phyloP scores from a whole-genome alignment of 1,139 yeast species.

The Yamadazyma conglobata region DNA sequence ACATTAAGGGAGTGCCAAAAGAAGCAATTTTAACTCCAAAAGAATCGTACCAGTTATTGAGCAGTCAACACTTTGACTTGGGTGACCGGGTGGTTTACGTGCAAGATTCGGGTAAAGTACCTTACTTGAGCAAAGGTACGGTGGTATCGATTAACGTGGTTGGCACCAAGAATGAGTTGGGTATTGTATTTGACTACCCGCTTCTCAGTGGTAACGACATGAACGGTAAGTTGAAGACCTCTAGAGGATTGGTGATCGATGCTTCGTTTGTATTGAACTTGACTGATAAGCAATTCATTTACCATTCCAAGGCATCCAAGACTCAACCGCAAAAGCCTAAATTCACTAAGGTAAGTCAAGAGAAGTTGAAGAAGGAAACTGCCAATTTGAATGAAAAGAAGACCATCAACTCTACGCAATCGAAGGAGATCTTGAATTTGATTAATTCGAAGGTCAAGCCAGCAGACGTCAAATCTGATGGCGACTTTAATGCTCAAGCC shows the following conservation, averaged over 20 bases:
- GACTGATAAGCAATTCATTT: conserved; percentile 68
- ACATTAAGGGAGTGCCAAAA: conserved; percentile 79
- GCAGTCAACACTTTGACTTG: conserved; percentile 71
- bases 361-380: conserved; percentile 20
- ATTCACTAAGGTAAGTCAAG: conserved; percentile 11
- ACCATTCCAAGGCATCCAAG: conserved; percentile 67
- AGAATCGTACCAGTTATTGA: conserved; percentile 67
- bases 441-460: conserved; percentile 14
- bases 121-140: conserved; percentile 84
- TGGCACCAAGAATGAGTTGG: conserved; percentile 57
- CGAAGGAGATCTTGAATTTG: conserved; percentile 33
- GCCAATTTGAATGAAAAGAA: conserved; percentile 12
- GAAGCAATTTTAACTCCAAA: conserved; percentile 78
- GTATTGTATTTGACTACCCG: conserved; percentile 79
- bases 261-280: conserved; percentile 80
- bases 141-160: conserved; percentile 74
- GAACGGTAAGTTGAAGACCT: conserved; percentile 72
- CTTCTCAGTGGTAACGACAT: conserved; percentile 78
- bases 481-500: conserved; percentile 31
- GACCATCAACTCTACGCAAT: conserved; percentile 13
- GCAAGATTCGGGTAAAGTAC: conserved; percentile 86
- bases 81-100: conserved; percentile 92
- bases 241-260: conserved; percentile 81
- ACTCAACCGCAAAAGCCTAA: conserved; percentile 27
- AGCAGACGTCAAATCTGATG: conserved; percentile 15